Conservation (phyloP, 75 land plant species). For the Cupressus sempervirens region DNA sequence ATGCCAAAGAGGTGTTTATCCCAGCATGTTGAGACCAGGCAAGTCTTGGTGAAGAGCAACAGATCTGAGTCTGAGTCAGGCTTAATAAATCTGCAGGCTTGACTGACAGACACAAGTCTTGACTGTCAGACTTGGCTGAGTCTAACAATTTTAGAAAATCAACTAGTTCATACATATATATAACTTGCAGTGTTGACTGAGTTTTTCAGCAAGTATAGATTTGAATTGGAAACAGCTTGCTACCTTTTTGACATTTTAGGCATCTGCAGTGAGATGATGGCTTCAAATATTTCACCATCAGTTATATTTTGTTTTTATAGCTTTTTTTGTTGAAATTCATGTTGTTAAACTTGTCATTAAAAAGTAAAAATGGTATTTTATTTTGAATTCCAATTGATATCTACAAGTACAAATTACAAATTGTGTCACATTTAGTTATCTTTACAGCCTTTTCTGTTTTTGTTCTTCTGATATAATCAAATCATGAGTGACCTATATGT, state of each 20-base stretch:
- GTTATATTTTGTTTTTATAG: neutral
- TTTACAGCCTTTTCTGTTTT: conserved; percentile 2
- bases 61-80: too few relatives aligned
- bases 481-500: neutral
- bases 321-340: neutral
- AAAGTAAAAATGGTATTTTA: neutral
- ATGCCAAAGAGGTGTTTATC: neutral
- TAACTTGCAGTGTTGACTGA: too few relatives aligned
- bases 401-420: neutral
- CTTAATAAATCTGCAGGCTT: too few relatives aligned
- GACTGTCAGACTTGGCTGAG: too few relatives aligned
- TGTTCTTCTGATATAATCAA: neutral
- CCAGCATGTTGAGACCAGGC: neutral
- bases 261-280: neutral
- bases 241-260: neutral
- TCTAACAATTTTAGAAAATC: too few relatives aligned
- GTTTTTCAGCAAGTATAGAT: too few relatives aligned
- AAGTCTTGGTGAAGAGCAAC: neutral
- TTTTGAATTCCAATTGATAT: neutral
- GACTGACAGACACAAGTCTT: too few relatives aligned
- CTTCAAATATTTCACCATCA: neutral
- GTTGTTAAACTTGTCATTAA: neutral
- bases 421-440: neutral
- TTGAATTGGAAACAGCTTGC: too few relatives aligned
- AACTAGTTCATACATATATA: too few relatives aligned